Conservation (phyloP, 805 yeast genomes). For the Myxozyma vanderwaltii region DNA sequence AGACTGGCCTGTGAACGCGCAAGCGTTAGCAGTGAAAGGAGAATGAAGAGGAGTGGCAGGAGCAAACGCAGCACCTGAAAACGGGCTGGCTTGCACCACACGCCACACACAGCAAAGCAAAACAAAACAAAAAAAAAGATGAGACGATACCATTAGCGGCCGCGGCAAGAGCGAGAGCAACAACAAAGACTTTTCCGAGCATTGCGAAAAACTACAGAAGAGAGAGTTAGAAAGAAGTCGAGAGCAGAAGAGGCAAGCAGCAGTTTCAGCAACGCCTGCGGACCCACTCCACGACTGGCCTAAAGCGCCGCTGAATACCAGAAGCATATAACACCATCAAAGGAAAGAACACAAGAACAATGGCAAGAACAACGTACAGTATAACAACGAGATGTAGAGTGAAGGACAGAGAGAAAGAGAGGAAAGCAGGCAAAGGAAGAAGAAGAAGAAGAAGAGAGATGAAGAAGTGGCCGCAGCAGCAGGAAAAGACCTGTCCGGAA, state of each 20-base stretch:
- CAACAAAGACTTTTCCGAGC: constrained; percentile 12
- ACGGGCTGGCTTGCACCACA: no score
- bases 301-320: no score
- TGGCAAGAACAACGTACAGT: no score
- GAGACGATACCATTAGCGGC: constrained; percentile 27
- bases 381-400: no score
- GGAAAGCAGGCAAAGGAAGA: constrained; percentile 12
- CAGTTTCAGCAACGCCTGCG: no score
- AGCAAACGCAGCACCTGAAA: no score
- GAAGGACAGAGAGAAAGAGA: neutral
- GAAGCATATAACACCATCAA: no score
- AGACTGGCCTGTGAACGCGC: no score
- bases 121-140: neutral
- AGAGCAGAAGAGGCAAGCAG: neutral
- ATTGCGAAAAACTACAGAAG: constrained; percentile 10
- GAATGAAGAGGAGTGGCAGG: neutral
- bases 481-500: constrained; percentile 1
- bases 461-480: neutral
- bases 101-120: no score
- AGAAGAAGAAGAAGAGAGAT: constrained; percentile 11
- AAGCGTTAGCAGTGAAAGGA: neutral
- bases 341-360: no score
- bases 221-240: neutral
- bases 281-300: no score
- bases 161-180: constrained; percentile 29